Base-by-base conservation (phyloP, 768 basidiomycete genomes). In the Leccinum disarticulatum region DNA sequence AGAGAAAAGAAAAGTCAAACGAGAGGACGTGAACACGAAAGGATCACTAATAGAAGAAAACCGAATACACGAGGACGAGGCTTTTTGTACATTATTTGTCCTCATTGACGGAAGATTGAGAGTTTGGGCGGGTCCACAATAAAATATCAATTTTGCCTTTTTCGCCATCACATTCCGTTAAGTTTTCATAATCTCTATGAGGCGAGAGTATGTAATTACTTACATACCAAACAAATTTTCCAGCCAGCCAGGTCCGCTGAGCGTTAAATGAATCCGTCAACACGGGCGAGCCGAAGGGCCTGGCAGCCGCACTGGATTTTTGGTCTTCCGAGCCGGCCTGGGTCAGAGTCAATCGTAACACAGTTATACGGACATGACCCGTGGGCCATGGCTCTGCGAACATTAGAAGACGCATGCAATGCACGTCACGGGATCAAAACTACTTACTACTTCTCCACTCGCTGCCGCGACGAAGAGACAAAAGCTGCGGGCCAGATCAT, bases 21-120 rank as follows among this genome's bases (percentile, higher is more conserved):
- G 71, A 74, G 55, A 53, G 73, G 66, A 74, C 61, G 70, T 64
- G 71, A 70, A 63, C 66, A 46, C 64, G 46, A 57, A 60, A 51
- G 63, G 66, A 63, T 67, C 70, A 73, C 70, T 67, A 25, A 47
- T 51, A 8, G 22, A 43, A n/a, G 13, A 13, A 11, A 48, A 56
- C 6, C 19, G 28, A 43, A 43, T 43, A 43, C n/a, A 4, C 17
- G 30, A 27, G 22, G 5, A 54, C 49, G 43, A 15, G 56, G 63
- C 55, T 36, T 70, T 73, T 73, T 74, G 69, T 72, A 73, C 60
- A 63, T 74, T 73, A 66, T 74, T 72, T 68, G 71, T 65, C 56
- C 58, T 64, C 67, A 70, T 72, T 74, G 73, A 72, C 53, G 41
- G 55, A 33, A 57, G 65, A 68, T 66, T 59, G 63, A 64, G 56